phyloP scores from a whole-genome alignment of 169 alveolate genomes.

The Cryptosporidium sp. region DNA sequence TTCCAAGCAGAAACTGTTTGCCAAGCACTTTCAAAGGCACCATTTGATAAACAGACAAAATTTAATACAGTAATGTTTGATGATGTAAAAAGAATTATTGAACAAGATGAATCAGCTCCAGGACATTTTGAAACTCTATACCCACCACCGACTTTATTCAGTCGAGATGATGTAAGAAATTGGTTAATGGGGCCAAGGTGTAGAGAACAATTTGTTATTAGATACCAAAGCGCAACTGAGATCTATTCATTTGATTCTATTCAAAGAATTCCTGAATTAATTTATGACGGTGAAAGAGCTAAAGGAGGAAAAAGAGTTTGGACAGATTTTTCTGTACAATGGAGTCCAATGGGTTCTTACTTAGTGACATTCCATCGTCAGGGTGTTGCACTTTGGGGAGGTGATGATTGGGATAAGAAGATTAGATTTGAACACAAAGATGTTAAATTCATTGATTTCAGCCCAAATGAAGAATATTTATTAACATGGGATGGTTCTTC shows the following conservation, averaged over 20 bases:
- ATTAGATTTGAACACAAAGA: constrained; percentile 89
- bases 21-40: constrained; percentile 73
- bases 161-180: constrained; percentile 87
- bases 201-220: constrained; percentile 89
- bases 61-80: constrained; percentile 84
- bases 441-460: constrained; percentile 87
- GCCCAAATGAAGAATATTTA: constrained; percentile 90
- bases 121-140: constrained; percentile 81
- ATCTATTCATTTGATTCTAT: constrained; percentile 90
- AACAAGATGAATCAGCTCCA: constrained; percentile 83
- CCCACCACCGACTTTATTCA: constrained; percentile 79
- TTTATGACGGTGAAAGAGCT: constrained; percentile 90
- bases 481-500: constrained; percentile 92
- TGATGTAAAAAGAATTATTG: constrained; percentile 83
- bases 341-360: constrained; percentile 92
- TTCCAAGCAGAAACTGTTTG: constrained; percentile 81
- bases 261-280: constrained; percentile 84
- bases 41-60: constrained; percentile 55
- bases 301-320: constrained; percentile 86
- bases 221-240: constrained; percentile 89
- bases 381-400: constrained; percentile 91
- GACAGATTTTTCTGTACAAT: constrained; percentile 90
- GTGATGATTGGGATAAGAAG: constrained; percentile 87
- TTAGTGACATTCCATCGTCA: constrained; percentile 90
- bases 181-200: constrained; percentile 88